Evolutionary conservation across 345 rosid species (phyloP).

Genomic region (Linum usitatissimum): DNA sequence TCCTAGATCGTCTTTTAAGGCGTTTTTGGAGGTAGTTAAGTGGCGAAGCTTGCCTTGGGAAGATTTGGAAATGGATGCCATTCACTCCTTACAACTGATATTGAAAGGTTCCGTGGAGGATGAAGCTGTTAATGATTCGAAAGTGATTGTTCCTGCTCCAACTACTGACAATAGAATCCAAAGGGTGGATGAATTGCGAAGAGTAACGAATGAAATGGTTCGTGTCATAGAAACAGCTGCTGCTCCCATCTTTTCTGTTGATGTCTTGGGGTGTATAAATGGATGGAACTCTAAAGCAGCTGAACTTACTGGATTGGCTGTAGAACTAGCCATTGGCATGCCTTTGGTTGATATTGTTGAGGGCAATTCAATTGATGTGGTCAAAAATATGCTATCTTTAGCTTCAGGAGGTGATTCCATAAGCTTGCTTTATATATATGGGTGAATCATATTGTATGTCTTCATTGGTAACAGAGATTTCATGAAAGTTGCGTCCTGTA

Average conservation of each 20-base stretch:
- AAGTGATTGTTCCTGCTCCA: slow-evolving; percentile 36
- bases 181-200: slow-evolving; percentile 46
- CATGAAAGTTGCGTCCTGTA: too few relatives aligned
- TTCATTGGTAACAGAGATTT: background rate
- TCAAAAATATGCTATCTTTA: slow-evolving; percentile 33
- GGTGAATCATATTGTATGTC: background rate
- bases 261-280: slow-evolving; percentile 51
- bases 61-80: slow-evolving; percentile 82
- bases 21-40: slow-evolving; percentile 70
- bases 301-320: slow-evolving; percentile 58
- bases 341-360: slow-evolving; percentile 44
- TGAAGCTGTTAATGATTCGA: slow-evolving; percentile 35
- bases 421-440: slow-evolving; percentile 12
- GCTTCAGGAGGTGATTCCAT: slow-evolving; percentile 47
- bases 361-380: slow-evolving; percentile 31
- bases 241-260: slow-evolving; percentile 74
- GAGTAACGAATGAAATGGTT: slow-evolving; percentile 67
- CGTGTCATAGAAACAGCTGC: slow-evolving; percentile 80
- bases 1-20: slow-evolving; percentile 82
- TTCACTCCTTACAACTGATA: slow-evolving; percentile 79
- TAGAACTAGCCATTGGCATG: slow-evolving; percentile 66
- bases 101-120: slow-evolving; percentile 55
- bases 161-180: slow-evolving; percentile 36
- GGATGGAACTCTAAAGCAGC: slow-evolving; percentile 80
- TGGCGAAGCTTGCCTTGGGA: slow-evolving; percentile 64